Base-by-base conservation (phyloP, 176 grass and related monocot genomes). In the Oryza rufipogon region DNA sequence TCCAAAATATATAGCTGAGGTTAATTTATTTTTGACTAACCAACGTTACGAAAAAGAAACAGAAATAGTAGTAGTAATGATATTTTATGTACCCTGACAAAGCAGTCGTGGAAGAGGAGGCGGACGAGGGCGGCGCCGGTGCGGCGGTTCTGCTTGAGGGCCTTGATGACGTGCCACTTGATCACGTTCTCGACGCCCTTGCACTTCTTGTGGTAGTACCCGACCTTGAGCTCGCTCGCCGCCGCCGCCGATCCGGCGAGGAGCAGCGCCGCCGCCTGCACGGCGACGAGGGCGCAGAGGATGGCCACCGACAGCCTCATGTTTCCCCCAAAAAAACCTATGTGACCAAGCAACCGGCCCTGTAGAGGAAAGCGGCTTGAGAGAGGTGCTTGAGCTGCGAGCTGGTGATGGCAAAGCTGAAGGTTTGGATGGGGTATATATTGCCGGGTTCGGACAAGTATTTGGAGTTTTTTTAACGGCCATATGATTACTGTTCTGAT, bases 31-130 rank as follows among this genome's bases (percentile, higher is more conserved):
- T 30, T 3, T 32, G 3, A 32, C 30, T 32, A 32, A 32, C 30
- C 0, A 36, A 36, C 4, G 0, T 36, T 5, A 36, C 3, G 0
- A 36, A 36, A 36, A 36, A 5, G 0, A 36, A 36, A 36, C 5
- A 36, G 34, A 36, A 36, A 36, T 4, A 36, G 3, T 36, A 36
- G 34, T 36, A 36, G 5, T 36, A 36, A 14, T 11, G 26, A 7
- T 13, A 30, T 3, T 9, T 3, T 42, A 34, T 64, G 1, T 77
- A 94, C 92, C 86, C 92, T 86, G 47, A 94, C 80, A 60, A 94
- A 94, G 77, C 92, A 94, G 44, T 94, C 92, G 25, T 94, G 92
- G 86, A 94, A 94, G 38, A 91, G 44, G 7, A 94, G 78, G 17
- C 92, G 92, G 88, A 94, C 54, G 1, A 94, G 89, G 0, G 73